A percentile compares a stretch with the other conserved stretches of the same genome.
phyloP scores from a whole-genome alignment of 2,329 filamentous ascomycete genomes.

The Aspergillus sclerotialis region DNA sequence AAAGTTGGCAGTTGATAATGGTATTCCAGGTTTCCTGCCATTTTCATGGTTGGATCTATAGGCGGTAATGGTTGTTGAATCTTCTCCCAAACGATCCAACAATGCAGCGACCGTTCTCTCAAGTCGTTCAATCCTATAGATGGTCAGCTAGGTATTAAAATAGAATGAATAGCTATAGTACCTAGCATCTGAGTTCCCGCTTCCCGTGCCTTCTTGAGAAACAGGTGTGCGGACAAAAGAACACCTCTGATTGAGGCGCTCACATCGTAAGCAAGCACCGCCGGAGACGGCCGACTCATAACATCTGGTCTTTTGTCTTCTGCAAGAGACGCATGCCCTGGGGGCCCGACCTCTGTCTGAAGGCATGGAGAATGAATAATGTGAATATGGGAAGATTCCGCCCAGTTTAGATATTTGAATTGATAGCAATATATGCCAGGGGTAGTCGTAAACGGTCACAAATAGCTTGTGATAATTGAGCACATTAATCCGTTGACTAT shows the following conservation, averaged over 20 bases:
- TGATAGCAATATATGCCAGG: too few species aligned
- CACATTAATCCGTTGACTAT: too few species aligned
- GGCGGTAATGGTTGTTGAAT: slow-evolving; percentile 1
- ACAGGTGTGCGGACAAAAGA: slow-evolving; percentile 15
- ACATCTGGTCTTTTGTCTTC: slow-evolving; percentile 38
- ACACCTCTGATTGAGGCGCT: slow-evolving; percentile 28
- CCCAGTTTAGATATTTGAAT: too few species aligned
- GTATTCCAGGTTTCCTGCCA: too few species aligned
- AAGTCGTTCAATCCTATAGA: neutral
- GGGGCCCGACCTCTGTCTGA: slow-evolving; percentile 15
- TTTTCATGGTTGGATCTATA: neutral
- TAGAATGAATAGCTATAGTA: neutral
- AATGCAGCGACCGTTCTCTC: neutral
- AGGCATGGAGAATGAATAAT: too few species aligned
- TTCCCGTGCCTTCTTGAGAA: neutral
- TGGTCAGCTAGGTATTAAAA: neutral
- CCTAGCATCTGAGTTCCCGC: neutral
- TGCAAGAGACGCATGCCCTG: slow-evolving; percentile 31
- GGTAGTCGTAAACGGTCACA: too few species aligned
- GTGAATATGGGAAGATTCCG: too few species aligned
- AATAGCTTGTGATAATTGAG: too few species aligned
- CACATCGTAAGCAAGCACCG: slow-evolving; percentile 32
- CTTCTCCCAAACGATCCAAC: neutral
- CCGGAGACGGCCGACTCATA: slow-evolving; percentile 26
- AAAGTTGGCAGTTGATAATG: neutral